phyloP scores from a whole-genome alignment of 2,329 filamentous ascomycete species.

The Phaeoacremonium minimum region DNA sequence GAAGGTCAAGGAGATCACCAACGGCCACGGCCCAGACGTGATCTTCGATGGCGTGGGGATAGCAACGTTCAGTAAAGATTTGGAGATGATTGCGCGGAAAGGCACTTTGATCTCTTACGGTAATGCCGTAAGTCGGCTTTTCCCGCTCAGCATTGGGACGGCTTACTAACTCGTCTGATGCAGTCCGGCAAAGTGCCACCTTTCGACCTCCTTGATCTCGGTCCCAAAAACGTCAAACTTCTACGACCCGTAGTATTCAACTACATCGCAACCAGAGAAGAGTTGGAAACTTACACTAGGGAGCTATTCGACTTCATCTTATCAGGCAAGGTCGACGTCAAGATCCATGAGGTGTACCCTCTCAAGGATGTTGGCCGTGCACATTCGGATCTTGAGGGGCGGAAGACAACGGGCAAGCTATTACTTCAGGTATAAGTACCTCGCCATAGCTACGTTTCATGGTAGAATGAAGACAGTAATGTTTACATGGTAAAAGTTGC shows the following conservation, averaged over 20 bases:
- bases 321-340: constrained; percentile 65
- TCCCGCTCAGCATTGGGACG: background rate
- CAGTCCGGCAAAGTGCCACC: constrained; percentile 71
- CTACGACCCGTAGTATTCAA: constrained; percentile 69
- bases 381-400: constrained; percentile 73
- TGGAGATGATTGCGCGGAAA: constrained; percentile 72
- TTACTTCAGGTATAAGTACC: constrained; percentile 66
- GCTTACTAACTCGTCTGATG: constrained; percentile 11
- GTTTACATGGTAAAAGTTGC: too few species aligned
- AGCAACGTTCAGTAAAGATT: constrained; percentile 73
- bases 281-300: constrained; percentile 63
- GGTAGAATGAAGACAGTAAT: too few species aligned
- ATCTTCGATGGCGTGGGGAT: constrained; percentile 87
- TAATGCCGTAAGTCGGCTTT: constrained; percentile 57
- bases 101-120: constrained; percentile 76
- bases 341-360: constrained; percentile 73
- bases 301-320: constrained; percentile 72
- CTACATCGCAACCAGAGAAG: constrained; percentile 66
- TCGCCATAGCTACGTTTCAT: too few species aligned
- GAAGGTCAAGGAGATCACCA: constrained; percentile 65
- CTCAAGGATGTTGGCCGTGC: constrained; percentile 68
- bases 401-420: constrained; percentile 81
- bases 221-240: constrained; percentile 72
- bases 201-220: constrained; percentile 49
- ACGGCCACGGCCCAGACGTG: constrained; percentile 66